Conservation (phyloP, 2,329 filamentous ascomycete species). For the Atkinsonella hypoxylon region DNA sequence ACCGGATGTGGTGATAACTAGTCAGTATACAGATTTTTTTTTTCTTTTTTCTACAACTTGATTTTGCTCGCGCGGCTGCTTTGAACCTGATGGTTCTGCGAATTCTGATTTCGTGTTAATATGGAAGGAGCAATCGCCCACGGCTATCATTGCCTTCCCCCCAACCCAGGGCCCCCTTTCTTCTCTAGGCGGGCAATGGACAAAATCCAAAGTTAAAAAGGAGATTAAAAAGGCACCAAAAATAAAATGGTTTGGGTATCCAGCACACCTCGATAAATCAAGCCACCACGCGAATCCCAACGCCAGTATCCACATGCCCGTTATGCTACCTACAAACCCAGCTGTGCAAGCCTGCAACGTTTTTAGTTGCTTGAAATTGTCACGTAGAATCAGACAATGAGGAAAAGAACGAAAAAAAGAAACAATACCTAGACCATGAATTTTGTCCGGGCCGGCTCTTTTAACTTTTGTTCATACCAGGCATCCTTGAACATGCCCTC, state of each 20-base stretch:
- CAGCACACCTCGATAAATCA: neutral
- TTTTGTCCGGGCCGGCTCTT: neutral
- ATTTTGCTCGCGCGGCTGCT: no score
- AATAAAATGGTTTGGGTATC: neutral
- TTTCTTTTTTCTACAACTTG: no score
- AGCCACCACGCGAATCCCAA: slow-evolving; percentile 1
- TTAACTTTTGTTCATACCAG: neutral
- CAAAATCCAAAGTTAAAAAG: neutral
- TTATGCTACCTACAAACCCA: neutral
- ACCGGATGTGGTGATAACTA: no score
- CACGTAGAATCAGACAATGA: neutral
- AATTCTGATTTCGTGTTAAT: neutral
- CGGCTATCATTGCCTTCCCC: neutral
- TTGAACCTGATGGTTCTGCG: no score
- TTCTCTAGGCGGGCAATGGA: neutral
- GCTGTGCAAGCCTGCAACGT: neutral
- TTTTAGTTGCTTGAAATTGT: neutral
- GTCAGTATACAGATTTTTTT: no score
- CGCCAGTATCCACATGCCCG: neutral
- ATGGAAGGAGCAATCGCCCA: slow-evolving; percentile 3
- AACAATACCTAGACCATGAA: neutral
- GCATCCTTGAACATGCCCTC: no score
- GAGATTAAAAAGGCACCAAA: neutral
- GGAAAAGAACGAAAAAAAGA: neutral
- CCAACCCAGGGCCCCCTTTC: neutral